Evolutionary conservation across 2,329 filamentous ascomycete genomes (phyloP).

Genomic region (Epicoccum sorghinum): DNA sequence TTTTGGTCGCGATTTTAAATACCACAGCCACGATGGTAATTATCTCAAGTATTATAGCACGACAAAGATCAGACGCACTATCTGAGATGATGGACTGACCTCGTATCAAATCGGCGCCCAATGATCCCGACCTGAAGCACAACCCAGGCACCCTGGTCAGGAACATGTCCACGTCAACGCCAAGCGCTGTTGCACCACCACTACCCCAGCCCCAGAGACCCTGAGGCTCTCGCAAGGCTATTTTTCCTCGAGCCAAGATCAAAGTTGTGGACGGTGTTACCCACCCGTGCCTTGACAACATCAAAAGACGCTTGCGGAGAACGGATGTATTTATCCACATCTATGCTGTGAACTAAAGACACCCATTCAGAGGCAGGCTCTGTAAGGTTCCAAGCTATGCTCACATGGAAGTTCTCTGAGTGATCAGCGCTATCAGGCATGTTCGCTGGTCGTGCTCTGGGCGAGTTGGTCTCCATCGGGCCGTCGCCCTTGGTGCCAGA

Average conservation of each 20-base stretch:
- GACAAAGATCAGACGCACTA: no score
- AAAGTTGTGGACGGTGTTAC: conserved; percentile 48
- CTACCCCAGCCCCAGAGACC: conserved; percentile 9
- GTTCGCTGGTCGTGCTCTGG: conserved; percentile 11
- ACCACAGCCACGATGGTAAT: no score
- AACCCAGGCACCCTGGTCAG: conserved; percentile 11
- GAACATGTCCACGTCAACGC: conserved; percentile 11
- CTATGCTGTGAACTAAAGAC: conserved; percentile 29
- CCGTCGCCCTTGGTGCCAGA: conserved; percentile 40
- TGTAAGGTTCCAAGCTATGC: conserved; percentile 75
- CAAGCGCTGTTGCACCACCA: conserved; percentile 10
- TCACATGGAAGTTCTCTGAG: conserved; percentile 78
- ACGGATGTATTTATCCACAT: conserved; percentile 26
- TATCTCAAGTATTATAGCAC: no score
- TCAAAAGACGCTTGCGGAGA: conserved; percentile 42
- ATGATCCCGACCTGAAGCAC: neutral
- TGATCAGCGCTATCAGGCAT: conserved; percentile 43
- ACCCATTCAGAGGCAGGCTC: conserved; percentile 37
- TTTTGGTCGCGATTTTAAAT: no score
- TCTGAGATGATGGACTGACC: no score
- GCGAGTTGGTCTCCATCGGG: conserved; percentile 29
- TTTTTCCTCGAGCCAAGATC: conserved; percentile 23
- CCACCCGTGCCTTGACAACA: conserved; percentile 57
- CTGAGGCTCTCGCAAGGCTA: neutral
- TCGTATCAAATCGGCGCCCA: neutral